These are phyloP conservation scores for Forsythia viridissima DNA, from an alignment of 257 asterid species.

Conservation along the genomic window DNA sequence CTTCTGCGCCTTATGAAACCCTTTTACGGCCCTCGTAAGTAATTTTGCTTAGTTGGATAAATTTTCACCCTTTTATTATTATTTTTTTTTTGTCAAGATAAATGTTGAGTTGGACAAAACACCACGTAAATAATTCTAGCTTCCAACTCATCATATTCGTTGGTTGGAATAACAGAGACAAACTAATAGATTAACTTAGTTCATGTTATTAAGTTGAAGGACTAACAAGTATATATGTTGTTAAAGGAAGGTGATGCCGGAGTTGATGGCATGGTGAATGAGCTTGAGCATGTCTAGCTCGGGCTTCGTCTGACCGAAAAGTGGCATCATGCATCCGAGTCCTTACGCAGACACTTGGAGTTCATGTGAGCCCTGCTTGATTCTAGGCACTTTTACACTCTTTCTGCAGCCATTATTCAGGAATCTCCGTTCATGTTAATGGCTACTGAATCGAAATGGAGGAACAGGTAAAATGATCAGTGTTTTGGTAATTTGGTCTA, in stretches of 20 bases:
- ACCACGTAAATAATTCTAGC: no score
- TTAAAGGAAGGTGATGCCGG: constrained; percentile 36
- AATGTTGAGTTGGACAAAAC: no score
- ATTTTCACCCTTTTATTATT: no score
- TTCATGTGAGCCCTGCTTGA: constrained; percentile 40
- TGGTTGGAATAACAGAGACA: no score
- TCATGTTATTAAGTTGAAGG: no score
- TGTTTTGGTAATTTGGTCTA: background rate
- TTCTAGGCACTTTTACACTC: constrained; percentile 7
- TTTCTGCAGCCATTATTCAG: background rate
- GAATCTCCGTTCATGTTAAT: background rate
- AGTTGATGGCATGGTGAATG: constrained; percentile 33
- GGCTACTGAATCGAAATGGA: background rate
- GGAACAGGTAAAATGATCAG: background rate
- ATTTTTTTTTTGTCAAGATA: no score
- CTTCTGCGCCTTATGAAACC: no score
- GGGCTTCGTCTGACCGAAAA: constrained; percentile 34
- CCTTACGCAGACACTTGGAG: constrained; percentile 39
- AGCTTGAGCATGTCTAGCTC: constrained; percentile 30
- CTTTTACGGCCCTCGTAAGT: no score
- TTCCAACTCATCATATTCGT: no score
- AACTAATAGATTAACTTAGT: no score
- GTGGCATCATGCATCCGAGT: constrained; percentile 38
- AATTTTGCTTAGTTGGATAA: no score
- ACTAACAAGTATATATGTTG: no score